Percentiles rank a stretch among this genome's conserved stretches.
Conservation (phyloP, 106 monocot species). For the Allium fistulosum region DNA sequence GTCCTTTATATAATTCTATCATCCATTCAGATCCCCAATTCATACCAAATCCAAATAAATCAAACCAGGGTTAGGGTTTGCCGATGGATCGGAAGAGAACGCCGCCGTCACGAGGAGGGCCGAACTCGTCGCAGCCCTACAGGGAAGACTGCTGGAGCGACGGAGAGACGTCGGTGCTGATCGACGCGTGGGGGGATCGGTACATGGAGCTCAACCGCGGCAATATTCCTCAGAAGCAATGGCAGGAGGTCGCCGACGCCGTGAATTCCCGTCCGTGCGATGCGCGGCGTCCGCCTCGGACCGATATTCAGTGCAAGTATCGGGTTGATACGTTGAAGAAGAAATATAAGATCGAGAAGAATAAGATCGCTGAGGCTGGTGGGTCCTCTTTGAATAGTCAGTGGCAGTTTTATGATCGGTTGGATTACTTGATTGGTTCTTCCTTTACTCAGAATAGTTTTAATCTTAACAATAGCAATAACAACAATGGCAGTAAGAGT, state of each 20-base stretch:
- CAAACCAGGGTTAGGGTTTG: constrained; percentile 1
- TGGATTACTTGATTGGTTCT: constrained; percentile 49
- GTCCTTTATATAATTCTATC: no score
- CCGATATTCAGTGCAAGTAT: constrained; percentile 86
- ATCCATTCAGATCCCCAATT: background rate
- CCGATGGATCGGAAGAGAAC: constrained; percentile 21
- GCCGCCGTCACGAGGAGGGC: constrained; percentile 26
- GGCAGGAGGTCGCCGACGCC: constrained; percentile 87
- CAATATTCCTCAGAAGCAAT: constrained; percentile 82
- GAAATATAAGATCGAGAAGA: constrained; percentile 76
- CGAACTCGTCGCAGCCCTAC: constrained; percentile 71
- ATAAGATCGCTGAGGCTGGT: constrained; percentile 14
- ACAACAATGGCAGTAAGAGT: background rate
- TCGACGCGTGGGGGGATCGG: constrained; percentile 80
- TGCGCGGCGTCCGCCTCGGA: constrained; percentile 43
- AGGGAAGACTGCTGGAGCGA: constrained; percentile 95
- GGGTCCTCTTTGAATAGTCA: constrained; percentile 10
- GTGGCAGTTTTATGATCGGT: constrained; percentile 60
- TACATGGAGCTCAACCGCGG: constrained; percentile 76
- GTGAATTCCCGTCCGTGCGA: constrained; percentile 62
- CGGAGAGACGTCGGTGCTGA: constrained; percentile 64
- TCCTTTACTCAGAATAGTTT: background rate
- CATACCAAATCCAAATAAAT: background rate
- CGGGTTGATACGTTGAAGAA: constrained; percentile 91
- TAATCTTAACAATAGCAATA: no score